These are phyloP conservation scores for Pseudocercospora macadamiae DNA, from an alignment of 2,329 filamentous ascomycete genomes.

Conservation along the genomic window DNA sequence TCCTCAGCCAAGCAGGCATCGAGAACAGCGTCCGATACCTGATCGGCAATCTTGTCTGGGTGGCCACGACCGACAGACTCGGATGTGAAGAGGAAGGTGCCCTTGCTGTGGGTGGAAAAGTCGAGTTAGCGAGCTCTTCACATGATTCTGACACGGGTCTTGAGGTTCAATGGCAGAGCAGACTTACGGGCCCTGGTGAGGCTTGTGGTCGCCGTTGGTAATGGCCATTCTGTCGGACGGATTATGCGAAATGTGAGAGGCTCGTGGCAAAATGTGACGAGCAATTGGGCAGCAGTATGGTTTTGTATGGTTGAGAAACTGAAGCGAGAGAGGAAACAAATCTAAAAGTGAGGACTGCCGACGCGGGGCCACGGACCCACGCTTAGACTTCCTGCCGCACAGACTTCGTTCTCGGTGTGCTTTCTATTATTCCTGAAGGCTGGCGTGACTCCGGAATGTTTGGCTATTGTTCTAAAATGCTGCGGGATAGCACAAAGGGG, in stretches of 20 bases:
- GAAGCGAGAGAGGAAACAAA: background rate
- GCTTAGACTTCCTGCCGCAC: background rate
- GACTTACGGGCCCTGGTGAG: slow-evolving; percentile 25
- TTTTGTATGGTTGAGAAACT: slow-evolving; percentile 1
- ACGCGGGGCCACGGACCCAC: background rate
- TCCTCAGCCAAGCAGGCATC: slow-evolving; percentile 95
- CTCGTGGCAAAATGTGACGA: background rate
- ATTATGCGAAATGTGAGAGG: background rate
- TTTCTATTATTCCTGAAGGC: background rate
- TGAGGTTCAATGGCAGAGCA: slow-evolving; percentile 13
- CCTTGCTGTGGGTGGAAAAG: slow-evolving; percentile 21
- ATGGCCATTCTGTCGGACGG: slow-evolving; percentile 15
- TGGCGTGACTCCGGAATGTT: background rate
- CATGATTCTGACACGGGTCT: background rate
- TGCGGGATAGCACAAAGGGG: background rate
- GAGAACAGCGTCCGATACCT: slow-evolving; percentile 97
- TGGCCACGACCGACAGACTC: slow-evolving; percentile 52
- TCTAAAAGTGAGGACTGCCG: slow-evolving; percentile 1
- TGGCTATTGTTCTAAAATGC: background rate
- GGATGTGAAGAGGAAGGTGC: slow-evolving; percentile 49
- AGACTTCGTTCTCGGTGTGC: too few relatives aligned
- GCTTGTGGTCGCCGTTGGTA: slow-evolving; percentile 18
- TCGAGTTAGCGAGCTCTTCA: slow-evolving; percentile 16
- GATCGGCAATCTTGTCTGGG: slow-evolving; percentile 61
- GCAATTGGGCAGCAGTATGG: background rate